Evolutionary conservation across 805 yeast species (phyloP).

Genomic region (Candida nonsorbophila): DNA sequence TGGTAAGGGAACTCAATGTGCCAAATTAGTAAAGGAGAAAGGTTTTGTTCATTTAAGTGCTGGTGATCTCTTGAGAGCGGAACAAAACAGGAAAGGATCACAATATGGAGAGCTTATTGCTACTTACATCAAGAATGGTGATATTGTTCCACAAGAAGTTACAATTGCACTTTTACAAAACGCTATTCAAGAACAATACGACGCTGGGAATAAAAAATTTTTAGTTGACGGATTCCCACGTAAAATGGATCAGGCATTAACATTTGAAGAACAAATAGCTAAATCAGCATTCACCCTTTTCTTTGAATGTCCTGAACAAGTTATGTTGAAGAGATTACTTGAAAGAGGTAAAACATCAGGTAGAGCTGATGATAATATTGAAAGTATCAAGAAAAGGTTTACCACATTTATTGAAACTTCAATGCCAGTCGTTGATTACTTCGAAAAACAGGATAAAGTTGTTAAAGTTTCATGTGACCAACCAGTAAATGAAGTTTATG

Average conservation of each 20-base stretch:
- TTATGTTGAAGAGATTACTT: slow-evolving; percentile 79
- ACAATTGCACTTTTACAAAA: slow-evolving; percentile 79
- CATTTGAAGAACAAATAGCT: slow-evolving; percentile 78
- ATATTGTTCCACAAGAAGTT: slow-evolving; percentile 89
- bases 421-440: slow-evolving; percentile 90
- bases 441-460: slow-evolving; percentile 66
- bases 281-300: slow-evolving; percentile 66
- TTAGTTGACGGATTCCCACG: slow-evolving; percentile 96
- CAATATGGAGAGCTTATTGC: slow-evolving; percentile 83
- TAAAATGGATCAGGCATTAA: slow-evolving; percentile 95
- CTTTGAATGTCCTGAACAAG: slow-evolving; percentile 76
- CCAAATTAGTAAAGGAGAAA: slow-evolving; percentile 71
- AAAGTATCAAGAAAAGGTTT: slow-evolving; percentile 86
- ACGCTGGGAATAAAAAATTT: slow-evolving; percentile 56
- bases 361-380: slow-evolving; percentile 87
- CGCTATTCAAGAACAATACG: slow-evolving; percentile 58
- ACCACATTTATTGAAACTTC: slow-evolving; percentile 80
- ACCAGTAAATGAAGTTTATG: slow-evolving; percentile 74
- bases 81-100: slow-evolving; percentile 78
- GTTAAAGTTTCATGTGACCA: slow-evolving; percentile 75
- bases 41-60: slow-evolving; percentile 88
- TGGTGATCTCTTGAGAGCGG: slow-evolving; percentile 94
- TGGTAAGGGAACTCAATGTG: slow-evolving; percentile 97
- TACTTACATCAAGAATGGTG: slow-evolving; percentile 77
- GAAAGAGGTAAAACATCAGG: slow-evolving; percentile 95